These are phyloP conservation scores for Botryosphaeria dothidea DNA, from an alignment of 2,329 filamentous ascomycete species.

Conservation along the genomic window DNA sequence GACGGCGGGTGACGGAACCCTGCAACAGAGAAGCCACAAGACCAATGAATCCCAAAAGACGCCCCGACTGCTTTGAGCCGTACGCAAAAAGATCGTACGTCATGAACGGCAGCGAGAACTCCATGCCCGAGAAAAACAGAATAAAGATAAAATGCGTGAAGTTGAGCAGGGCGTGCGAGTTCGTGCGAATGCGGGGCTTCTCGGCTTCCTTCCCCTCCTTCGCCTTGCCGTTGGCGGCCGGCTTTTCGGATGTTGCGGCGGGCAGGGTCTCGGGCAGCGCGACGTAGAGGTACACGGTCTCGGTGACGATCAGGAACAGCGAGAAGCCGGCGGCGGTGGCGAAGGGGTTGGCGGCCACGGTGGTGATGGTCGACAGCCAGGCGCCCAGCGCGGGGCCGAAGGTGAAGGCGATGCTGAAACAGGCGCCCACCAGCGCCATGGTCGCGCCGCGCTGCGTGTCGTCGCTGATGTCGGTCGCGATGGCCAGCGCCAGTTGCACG, in stretches of 20 bases:
- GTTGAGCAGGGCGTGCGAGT: slow-evolving; percentile 82
- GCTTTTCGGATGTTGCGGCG: slow-evolving; percentile 42
- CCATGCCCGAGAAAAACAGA: slow-evolving; percentile 96
- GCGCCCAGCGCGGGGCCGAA: slow-evolving; percentile 93
- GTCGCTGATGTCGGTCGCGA: slow-evolving; percentile 93
- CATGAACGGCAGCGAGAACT: slow-evolving; percentile 96
- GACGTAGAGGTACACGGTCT: slow-evolving; percentile 85
- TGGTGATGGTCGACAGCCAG: slow-evolving; percentile 74
- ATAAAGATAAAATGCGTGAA: slow-evolving; percentile 86
- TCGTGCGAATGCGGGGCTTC: slow-evolving; percentile 58
- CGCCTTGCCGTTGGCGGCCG: slow-evolving; percentile 24
- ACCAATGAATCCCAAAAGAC: slow-evolving; percentile 86
- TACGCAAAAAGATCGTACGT: slow-evolving; percentile 92
- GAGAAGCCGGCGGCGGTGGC: slow-evolving; percentile 89
- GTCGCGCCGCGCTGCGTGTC: slow-evolving; percentile 81
- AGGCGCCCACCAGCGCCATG: slow-evolving; percentile 94
- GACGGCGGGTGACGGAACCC: slow-evolving; percentile 82
- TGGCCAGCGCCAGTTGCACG: slow-evolving; percentile 92
- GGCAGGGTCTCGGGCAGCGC: slow-evolving; percentile 86
- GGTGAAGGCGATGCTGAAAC: slow-evolving; percentile 96
- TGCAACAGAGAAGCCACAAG: slow-evolving; percentile 90
- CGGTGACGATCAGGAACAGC: slow-evolving; percentile 77
- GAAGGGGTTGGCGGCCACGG: slow-evolving; percentile 87
- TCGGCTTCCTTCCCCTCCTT: slow-evolving; percentile 26
- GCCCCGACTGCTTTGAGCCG: slow-evolving; percentile 75